These are phyloP conservation scores for Thielaviopsis cerberus DNA, from an alignment of 2,329 filamentous ascomycete genomes.

Conservation along the genomic window DNA sequence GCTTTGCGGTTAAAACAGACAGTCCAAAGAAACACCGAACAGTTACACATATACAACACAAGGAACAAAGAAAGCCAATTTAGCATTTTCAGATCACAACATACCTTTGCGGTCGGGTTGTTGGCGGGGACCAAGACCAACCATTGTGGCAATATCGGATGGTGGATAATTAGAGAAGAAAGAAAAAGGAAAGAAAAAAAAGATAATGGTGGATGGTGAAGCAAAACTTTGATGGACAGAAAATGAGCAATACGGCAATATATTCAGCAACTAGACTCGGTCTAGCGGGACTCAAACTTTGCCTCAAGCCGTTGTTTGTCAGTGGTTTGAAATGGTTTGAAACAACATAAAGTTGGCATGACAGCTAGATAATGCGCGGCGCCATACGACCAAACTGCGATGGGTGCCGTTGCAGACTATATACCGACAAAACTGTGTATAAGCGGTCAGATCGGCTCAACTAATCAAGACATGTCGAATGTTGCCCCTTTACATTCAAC, in stretches of 20 bases:
- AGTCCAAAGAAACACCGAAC: background rate
- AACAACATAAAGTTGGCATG: background rate
- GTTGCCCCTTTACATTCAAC: no score
- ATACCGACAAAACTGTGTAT: no score
- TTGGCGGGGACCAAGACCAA: slow-evolving; percentile 31
- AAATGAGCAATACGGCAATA: background rate
- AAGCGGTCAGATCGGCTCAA: background rate
- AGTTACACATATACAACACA: background rate
- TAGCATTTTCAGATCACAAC: slow-evolving; percentile 18
- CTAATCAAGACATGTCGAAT: background rate
- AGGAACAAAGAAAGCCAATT: slow-evolving; percentile 7
- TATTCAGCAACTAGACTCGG: background rate
- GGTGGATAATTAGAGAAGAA: background rate
- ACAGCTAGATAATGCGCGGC: background rate
- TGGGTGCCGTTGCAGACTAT: background rate
- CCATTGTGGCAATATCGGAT: slow-evolving; percentile 24
- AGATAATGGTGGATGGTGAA: background rate
- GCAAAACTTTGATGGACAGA: background rate
- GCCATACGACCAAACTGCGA: background rate
- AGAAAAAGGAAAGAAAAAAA: background rate
- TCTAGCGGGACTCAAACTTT: background rate
- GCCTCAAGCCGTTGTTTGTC: background rate
- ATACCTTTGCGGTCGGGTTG: slow-evolving; percentile 46
- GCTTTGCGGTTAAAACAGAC: background rate
- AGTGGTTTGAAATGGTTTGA: background rate